A percentile compares a stretch with the other conserved stretches of the same genome.
Conservation (phyloP, 208 protist species). For the Leishmania aethiopica region DNA sequence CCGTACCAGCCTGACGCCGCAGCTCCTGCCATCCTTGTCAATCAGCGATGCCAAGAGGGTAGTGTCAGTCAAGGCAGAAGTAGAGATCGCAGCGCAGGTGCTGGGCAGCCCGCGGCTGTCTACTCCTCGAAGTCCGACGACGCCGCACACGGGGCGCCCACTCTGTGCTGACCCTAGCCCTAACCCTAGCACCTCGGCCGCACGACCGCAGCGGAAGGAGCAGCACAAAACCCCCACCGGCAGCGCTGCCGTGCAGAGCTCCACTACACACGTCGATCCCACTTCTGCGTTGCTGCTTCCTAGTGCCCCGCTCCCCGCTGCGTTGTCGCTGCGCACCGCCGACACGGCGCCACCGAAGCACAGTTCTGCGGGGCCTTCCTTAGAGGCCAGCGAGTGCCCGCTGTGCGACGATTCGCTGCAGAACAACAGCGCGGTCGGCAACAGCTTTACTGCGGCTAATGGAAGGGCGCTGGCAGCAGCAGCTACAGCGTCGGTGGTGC, state of each 20-base stretch:
- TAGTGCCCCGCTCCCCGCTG: not conserved
- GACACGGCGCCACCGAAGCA: not conserved
- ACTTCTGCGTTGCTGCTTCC: not conserved
- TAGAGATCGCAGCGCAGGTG: not conserved
- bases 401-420: slow-evolving; percentile 20
- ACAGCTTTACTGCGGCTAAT: slow-evolving; percentile 19
- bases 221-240: not conserved
- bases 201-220: not conserved
- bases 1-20: not conserved
- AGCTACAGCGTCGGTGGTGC: slow-evolving; percentile 12
- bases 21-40: slow-evolving; percentile 1
- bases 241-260: not conserved
- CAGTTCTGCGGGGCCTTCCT: not conserved
- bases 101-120: not conserved
- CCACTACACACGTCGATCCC: not conserved
- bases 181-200: not conserved
- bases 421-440: not conserved
- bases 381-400: slow-evolving; percentile 8
- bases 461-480: slow-evolving; percentile 19
- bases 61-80: not conserved
- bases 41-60: not conserved
- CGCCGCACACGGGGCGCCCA: not conserved
- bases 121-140: not conserved
- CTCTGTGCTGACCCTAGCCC: not conserved
- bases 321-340: not conserved